Conservation (phyloP, 2,329 filamentous ascomycete species). For the Colletotrichum sp. region DNA sequence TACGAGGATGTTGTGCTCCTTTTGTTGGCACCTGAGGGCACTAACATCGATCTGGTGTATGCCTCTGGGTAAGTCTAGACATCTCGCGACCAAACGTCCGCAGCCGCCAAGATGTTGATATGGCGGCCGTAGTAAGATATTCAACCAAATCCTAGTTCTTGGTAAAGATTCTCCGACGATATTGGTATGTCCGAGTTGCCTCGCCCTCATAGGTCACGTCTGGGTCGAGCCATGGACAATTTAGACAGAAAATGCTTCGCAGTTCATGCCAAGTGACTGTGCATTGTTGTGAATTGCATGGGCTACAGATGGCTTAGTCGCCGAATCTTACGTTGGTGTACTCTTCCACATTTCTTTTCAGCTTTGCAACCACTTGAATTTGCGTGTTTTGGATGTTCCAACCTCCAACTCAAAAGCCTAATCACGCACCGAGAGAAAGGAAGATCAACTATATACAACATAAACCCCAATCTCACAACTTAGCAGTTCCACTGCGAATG, state of each 20-base stretch:
- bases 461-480: background rate
- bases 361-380: background rate
- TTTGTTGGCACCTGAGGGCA: background rate
- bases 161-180: background rate
- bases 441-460: background rate
- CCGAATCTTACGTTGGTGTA: background rate
- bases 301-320: background rate
- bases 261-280: background rate
- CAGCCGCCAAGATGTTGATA: background rate
- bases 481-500: constrained; percentile 6
- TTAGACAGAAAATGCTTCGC: background rate
- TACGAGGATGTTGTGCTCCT: background rate
- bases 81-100: background rate
- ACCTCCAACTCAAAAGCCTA: background rate
- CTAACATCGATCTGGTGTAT: background rate
- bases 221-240: background rate
- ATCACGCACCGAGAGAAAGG: background rate
- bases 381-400: background rate
- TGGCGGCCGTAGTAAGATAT: background rate
- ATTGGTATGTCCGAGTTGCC: background rate
- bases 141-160: background rate
- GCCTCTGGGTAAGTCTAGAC: background rate
- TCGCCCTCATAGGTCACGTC: background rate
- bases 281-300: background rate
- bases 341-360: background rate